Evolutionary conservation across 139 green algal genomes (phyloP), one percentile per base, ranked within the genome.

Genomic region (Dunaliella sp.): DNA sequence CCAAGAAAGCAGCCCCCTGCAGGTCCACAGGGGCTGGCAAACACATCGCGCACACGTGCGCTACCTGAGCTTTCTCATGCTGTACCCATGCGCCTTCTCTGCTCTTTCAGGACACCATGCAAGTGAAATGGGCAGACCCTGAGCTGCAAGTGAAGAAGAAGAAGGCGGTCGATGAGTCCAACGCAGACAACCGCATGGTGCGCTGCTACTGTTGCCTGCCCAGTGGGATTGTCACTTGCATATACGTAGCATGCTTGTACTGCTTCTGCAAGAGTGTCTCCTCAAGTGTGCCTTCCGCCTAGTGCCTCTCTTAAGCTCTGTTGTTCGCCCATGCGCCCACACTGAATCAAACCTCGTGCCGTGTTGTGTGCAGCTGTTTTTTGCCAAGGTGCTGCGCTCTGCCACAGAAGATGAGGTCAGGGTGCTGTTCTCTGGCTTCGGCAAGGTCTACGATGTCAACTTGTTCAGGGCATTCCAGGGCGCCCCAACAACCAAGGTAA

Each of bases 391-490:
- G 48, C 87, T 91, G n/a, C 84, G 89, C 1, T 89, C 88, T 7
- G 88, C 91, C 2, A 89, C 35, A 7, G 91, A 94, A 36, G 91
- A 94, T 1, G 86, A 94, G 3, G 90, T 94, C 32, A 84, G 81
- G 34, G 37, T 32, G 7, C 87, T 94, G 36, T 94, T 94, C 77
- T 75, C 38, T 0, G 72, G 77, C 1, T 93, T 86, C 82, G 91
- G 91, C 65, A 89, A 87, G 35, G 91, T 94, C 28, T 86, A 91
- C 32, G 91, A 94, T 37, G 87, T 94, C 21, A 94, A 94, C 87
- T 83, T 94, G 35, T 94, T 94, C 77, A 84, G 91, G 0, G 91
- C 91, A 0, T 94, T 93, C 80, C 91, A 94, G 82, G 91, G 89
- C 2, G 87, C 89, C 30, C 85, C 89, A 1, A 92, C 89, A 0